Base-by-base conservation (phyloP, 2,329 filamentous ascomycete species). In the Blastomyces percursus region DNA sequence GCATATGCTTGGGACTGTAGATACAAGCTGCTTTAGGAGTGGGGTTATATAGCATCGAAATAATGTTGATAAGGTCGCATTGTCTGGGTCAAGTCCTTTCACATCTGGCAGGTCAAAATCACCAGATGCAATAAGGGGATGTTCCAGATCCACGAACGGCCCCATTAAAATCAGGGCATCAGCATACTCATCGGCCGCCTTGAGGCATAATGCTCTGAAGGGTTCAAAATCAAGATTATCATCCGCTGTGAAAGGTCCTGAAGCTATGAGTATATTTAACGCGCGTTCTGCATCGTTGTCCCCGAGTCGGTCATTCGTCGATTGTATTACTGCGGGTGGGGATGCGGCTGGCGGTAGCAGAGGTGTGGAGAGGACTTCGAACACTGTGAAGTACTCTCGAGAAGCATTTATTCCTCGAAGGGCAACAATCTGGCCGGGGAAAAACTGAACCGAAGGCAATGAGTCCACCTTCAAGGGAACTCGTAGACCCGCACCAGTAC, bases 381-480 rank as follows among this genome's bases (percentile, higher is more conserved):
- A 86, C 40, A 94, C 91, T 0, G 86, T 83, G 68, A 97, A 96
- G 69, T 89, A 87, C 46, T 86, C 83, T 0, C 93, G 93, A 0
- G 90, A 91, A 24, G 91, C 86, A 72, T 99, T 99, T 68, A 86
- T 91, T 8, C 94, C 94, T 65, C 83, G 83, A 35, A 97, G 76
- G 7, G 93, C 94, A 38, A 96, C 90, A 60, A 97, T 91, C 72
- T 97, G 92, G 6, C 94, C 94, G 0, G 93, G 94, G 72, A 97
- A 97, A 78, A 97, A 90, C 71, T 90, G 88, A 76, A 88, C 94
- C 1, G 76, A 82, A 66, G 80, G 77, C 1, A 96, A 74, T 2
- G 82, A 82, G 64, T 88, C 83, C 63, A 96, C 79, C 66, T 90
- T 90, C 21, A 99, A 76, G 4, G 91, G 89, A 38, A 96, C 84